These are phyloP conservation scores for Dothiorella sarmentorum DNA, from an alignment of 2,329 filamentous ascomycete genomes.

Conservation along the genomic window DNA sequence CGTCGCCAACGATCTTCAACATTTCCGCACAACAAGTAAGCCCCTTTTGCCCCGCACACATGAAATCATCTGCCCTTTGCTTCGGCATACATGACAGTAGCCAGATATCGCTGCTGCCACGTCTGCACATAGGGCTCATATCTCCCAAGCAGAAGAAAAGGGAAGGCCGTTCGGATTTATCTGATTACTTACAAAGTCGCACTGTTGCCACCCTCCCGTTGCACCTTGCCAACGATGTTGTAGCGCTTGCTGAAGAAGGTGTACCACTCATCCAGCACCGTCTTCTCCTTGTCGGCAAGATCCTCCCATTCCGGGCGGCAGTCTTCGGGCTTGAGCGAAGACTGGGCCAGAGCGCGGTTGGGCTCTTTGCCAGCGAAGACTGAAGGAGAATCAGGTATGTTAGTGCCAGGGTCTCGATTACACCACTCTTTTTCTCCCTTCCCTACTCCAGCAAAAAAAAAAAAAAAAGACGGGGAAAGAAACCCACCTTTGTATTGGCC, in stretches of 20 bases:
- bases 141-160: background rate
- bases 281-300: constrained; percentile 79
- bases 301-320: constrained; percentile 79
- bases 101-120: background rate
- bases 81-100: background rate
- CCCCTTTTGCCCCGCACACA: background rate
- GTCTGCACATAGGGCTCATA: background rate
- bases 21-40: background rate
- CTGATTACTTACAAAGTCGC: constrained; percentile 20
- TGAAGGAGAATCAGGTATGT: constrained; percentile 38
- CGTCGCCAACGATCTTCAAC: constrained; percentile 1
- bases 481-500: constrained; percentile 79
- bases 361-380: constrained; percentile 96
- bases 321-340: constrained; percentile 81
- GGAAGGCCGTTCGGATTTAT: background rate
- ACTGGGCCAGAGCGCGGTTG: constrained; percentile 83
- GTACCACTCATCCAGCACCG: constrained; percentile 83
- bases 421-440: background rate
- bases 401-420: background rate
- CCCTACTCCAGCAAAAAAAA: too few relatives aligned
- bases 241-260: constrained; percentile 97
- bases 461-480: too few relatives aligned
- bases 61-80: background rate
- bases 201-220: constrained; percentile 4
- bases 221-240: constrained; percentile 68